Conservation (phyloP, 2,329 filamentous ascomycete genomes). For the Tympanopsis confertula region DNA sequence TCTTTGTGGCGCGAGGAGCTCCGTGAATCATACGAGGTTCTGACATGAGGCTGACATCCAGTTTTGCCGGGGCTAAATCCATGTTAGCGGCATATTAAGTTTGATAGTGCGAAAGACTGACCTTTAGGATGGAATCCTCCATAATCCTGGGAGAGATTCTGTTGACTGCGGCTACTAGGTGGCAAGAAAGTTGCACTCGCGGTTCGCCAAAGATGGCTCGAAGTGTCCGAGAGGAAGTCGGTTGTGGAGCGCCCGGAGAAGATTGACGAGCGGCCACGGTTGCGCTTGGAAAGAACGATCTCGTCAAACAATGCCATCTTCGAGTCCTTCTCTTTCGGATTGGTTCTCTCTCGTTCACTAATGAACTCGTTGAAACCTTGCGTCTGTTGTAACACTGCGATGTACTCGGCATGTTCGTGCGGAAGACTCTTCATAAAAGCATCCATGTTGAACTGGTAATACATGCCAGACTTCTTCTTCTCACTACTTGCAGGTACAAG, state of each 20-base stretch:
- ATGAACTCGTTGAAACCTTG: constrained; percentile 59
- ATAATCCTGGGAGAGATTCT: constrained; percentile 33
- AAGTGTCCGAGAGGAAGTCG: constrained; percentile 49
- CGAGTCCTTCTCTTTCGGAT: constrained; percentile 36
- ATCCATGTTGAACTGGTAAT: constrained; percentile 57
- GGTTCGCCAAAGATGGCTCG: constrained; percentile 52
- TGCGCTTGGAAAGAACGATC: constrained; percentile 52
- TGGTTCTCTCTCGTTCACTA: constrained; percentile 44
- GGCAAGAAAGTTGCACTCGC: constrained; percentile 44
- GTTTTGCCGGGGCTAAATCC: not conserved
- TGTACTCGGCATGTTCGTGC: constrained; percentile 51
- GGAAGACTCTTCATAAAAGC: constrained; percentile 54
- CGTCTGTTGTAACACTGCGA: constrained; percentile 50
- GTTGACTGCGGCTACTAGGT: constrained; percentile 32
- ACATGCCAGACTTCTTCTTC: constrained; percentile 48
- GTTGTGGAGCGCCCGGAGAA: constrained; percentile 35
- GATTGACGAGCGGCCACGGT: constrained; percentile 43
- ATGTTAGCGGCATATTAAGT: not conserved
- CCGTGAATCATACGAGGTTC: constrained; percentile 1
- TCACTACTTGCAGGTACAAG: constrained; percentile 45
- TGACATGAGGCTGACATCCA: constrained; percentile 3
- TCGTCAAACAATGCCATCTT: constrained; percentile 51
- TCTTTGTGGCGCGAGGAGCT: constrained; percentile 2
- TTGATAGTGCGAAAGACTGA: constrained; percentile 12
- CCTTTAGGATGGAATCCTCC: constrained; percentile 34